phyloP scores from a whole-genome alignment of 805 yeast species.

The Metschnikowia reukaufii region DNA sequence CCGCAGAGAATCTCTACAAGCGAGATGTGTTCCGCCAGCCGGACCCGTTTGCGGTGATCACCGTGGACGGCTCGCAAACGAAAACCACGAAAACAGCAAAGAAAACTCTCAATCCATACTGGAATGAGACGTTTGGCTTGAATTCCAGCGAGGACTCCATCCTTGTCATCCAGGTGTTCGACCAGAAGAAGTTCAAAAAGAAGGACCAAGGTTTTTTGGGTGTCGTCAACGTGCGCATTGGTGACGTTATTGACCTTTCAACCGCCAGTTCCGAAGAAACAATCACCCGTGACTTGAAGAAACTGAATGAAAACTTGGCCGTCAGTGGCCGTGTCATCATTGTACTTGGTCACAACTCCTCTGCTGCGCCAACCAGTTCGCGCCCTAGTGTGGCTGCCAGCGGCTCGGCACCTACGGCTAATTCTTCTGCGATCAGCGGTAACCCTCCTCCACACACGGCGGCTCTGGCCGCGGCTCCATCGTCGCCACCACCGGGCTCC shows the following conservation, averaged over 20 bases:
- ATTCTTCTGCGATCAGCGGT: not conserved
- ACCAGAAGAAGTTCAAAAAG: constrained; percentile 95
- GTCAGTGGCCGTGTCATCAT: constrained; percentile 92
- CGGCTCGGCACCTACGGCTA: constrained; percentile 23
- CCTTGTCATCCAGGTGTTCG: constrained; percentile 90
- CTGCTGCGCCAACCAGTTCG: constrained; percentile 1
- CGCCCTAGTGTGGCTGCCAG: constrained; percentile 18
- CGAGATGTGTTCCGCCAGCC: constrained; percentile 95
- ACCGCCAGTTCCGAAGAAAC: constrained; percentile 66
- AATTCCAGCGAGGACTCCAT: constrained; percentile 77
- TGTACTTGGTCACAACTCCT: constrained; percentile 54
- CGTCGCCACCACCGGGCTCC: constrained; percentile 4
- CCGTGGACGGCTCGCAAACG: constrained; percentile 97
- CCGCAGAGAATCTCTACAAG: constrained; percentile 93
- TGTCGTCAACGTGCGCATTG: constrained; percentile 86
- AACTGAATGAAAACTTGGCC: constrained; percentile 85
- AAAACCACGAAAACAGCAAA: constrained; percentile 92
- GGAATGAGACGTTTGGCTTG: constrained; percentile 92
- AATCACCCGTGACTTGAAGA: constrained; percentile 86
- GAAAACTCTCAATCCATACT: constrained; percentile 92
- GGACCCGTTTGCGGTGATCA: constrained; percentile 95
- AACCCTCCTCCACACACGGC: constrained; percentile 20
- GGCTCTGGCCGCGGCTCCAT: constrained; percentile 9
- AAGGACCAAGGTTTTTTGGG: constrained; percentile 98
- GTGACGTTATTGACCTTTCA: constrained; percentile 77